Percentiles rank a stretch among this genome's conserved stretches.
These are phyloP conservation scores for Lonicera japonica DNA, from an alignment of 129 eudicot genomes.

Conservation along the genomic window DNA sequence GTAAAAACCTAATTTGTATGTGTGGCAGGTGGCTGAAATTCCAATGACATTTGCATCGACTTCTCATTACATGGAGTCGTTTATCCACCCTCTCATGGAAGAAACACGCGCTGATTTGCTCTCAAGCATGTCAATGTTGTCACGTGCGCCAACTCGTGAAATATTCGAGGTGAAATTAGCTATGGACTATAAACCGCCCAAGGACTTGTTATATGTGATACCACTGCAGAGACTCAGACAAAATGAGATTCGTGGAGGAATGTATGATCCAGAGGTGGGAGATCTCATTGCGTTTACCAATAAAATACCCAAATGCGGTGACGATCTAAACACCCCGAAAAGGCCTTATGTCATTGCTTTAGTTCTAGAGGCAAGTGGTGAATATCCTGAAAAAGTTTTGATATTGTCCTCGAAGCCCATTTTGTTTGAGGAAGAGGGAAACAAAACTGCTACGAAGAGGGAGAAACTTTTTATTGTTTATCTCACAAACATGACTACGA, in stretches of 20 bases:
- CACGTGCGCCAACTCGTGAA: slow-evolving; percentile 31
- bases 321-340: slow-evolving; percentile 32
- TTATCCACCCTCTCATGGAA: slow-evolving; percentile 45
- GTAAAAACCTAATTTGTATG: not conserved
- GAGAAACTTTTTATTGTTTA: slow-evolving; percentile 27
- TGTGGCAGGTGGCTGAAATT: slow-evolving; percentile 34
- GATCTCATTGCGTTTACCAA: slow-evolving; percentile 59
- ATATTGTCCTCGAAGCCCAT: slow-evolving; percentile 37
- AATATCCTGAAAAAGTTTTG: not conserved
- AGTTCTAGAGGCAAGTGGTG: slow-evolving; percentile 20
- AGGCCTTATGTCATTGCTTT: slow-evolving; percentile 31
- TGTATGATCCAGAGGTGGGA: slow-evolving; percentile 47
- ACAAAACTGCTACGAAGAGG: not conserved
- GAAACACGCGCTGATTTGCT: slow-evolving; percentile 49
- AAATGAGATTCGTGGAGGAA: not conserved
- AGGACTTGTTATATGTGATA: slow-evolving; percentile 16
- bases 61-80: slow-evolving; percentile 29
- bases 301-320: slow-evolving; percentile 27
- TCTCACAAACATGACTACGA: slow-evolving; percentile 56
- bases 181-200: slow-evolving; percentile 15
- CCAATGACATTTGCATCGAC: slow-evolving; percentile 35
- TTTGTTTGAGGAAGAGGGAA: slow-evolving; percentile 4
- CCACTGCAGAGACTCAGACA: slow-evolving; percentile 4
- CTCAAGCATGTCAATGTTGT: slow-evolving; percentile 21
- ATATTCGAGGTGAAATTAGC: not conserved